Evolutionary conservation across 2,329 filamentous ascomycete genomes (phyloP).

Genomic region (Lasiodiplodia citricola): DNA sequence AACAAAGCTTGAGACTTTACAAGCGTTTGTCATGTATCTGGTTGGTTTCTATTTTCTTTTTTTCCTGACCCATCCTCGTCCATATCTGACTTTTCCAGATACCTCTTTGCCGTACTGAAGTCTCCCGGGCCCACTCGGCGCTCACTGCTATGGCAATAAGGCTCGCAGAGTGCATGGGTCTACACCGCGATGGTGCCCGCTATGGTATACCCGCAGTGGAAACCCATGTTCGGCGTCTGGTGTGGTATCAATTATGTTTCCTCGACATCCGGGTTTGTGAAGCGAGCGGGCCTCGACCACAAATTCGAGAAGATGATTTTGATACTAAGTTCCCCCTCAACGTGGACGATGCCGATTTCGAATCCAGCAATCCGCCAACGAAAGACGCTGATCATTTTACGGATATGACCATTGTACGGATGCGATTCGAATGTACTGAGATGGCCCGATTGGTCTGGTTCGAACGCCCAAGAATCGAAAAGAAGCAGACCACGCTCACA

Average conservation of each 20-base stretch:
- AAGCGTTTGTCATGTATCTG: conserved; percentile 78
- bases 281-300: conserved; percentile 72
- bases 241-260: conserved; percentile 81
- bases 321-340: conserved; percentile 76
- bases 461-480: conserved; percentile 70
- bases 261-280: conserved; percentile 77
- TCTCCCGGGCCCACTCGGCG: conserved; percentile 75
- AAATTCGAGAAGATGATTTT: conserved; percentile 75
- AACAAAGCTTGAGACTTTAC: conserved; percentile 74
- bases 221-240: conserved; percentile 71
- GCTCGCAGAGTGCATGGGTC: conserved; percentile 77
- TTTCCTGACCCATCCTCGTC: no score
- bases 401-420: conserved; percentile 68
- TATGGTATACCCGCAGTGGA: conserved; percentile 72
- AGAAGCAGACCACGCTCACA: conserved; percentile 65
- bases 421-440: conserved; percentile 75
- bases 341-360: conserved; percentile 69
- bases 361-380: conserved; percentile 46
- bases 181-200: conserved; percentile 72
- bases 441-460: conserved; percentile 73
- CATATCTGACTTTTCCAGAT: conserved; percentile 53
- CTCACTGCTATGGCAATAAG: conserved; percentile 74
- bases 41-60: conserved; percentile 48
- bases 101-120: conserved; percentile 72
- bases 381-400: conserved; percentile 65